Base-by-base conservation (phyloP, 2,329 filamentous ascomycete species). In the Dothistroma pini region DNA sequence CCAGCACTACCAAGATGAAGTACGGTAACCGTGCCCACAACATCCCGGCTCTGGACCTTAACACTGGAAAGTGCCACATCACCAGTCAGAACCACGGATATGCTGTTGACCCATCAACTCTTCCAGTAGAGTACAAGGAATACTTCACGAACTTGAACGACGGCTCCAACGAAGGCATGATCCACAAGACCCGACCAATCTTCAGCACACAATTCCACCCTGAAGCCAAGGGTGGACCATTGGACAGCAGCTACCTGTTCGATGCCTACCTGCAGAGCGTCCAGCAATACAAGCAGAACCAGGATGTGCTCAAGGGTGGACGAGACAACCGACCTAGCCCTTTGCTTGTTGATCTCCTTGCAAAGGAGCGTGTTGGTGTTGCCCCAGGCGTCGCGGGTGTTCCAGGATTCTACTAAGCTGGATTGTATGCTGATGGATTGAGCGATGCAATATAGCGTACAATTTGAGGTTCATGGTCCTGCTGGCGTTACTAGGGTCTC, bases 101-200 rank as follows among this genome's bases (percentile, higher is more conserved):
- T 73, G 95, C 93, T 49, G 90, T 99, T 62, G 93, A 97, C 73
- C 85, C 90, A 6, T 83, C 84, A 62, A 96, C 91, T 11, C 83
- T 99, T 47, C 86, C 90, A 58, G 81, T 80, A 58, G 92, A 97
- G 41, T 99, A 92, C 87, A 95, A 93, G 83, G 93, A 96, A 77
- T 97, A 96, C 84, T 99, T 97, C 76, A 89, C 96, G 78, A 97
- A 99, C 83, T 83, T 97, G 68, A 99, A 97, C 78, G 95, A 99
- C 74, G 91, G 92, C 64, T 93, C 89, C 77, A 99, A 99, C 77
- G 95, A 99, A 82, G 93, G 90, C 62, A 91, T 99, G 86, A 92
- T 97, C 75, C 95, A 99, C 84, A 92, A 89, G 79, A 89, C 90
- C 61, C 90, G 93, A 38, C 95, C 95, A 65, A 99, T 99, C 76